phyloP scores from a whole-genome alignment of 2,329 filamentous ascomycete genomes.

The Phialocephala sp. region DNA sequence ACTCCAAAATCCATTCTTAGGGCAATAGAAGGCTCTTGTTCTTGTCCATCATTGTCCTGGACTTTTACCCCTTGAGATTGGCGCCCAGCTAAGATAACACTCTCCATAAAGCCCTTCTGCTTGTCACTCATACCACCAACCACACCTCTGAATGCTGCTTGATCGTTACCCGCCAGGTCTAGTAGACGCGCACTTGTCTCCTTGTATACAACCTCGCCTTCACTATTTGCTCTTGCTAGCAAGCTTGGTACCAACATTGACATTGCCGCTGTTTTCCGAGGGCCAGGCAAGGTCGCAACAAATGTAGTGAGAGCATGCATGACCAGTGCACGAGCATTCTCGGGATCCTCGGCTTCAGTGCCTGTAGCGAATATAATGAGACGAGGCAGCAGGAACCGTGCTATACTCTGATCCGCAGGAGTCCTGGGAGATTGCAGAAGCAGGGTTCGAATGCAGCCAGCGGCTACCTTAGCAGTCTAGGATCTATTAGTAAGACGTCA shows the following conservation, averaged over 20 bases:
- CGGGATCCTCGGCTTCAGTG: slow-evolving; percentile 77
- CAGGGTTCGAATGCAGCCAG: slow-evolving; percentile 86
- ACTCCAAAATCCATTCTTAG: slow-evolving; percentile 89
- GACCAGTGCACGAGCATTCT: slow-evolving; percentile 73
- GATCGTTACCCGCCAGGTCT: slow-evolving; percentile 80
- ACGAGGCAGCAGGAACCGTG: slow-evolving; percentile 75
- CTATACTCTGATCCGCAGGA: slow-evolving; percentile 73
- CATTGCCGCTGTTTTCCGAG: slow-evolving; percentile 65
- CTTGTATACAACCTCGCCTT: slow-evolving; percentile 62
- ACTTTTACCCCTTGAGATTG: slow-evolving; percentile 48
- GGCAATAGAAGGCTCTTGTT: slow-evolving; percentile 80
- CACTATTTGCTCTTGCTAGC: slow-evolving; percentile 71
- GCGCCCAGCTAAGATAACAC: slow-evolving; percentile 72
- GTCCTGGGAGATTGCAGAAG: slow-evolving; percentile 70
- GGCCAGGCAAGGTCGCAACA: slow-evolving; percentile 55
- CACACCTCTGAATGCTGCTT: slow-evolving; percentile 73
- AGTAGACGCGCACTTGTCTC: slow-evolving; percentile 80
- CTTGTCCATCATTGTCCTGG: slow-evolving; percentile 50
- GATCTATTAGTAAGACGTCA: slow-evolving; percentile 25
- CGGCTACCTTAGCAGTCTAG: slow-evolving; percentile 84
- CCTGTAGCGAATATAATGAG: slow-evolving; percentile 77
- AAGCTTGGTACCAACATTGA: slow-evolving; percentile 79
- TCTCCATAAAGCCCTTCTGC: slow-evolving; percentile 80
- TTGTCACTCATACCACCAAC: slow-evolving; percentile 73
- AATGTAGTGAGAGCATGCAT: slow-evolving; percentile 79